phyloP scores from a whole-genome alignment of 2,329 filamentous ascomycete genomes.

The Zymoseptoria pseudotritici region DNA sequence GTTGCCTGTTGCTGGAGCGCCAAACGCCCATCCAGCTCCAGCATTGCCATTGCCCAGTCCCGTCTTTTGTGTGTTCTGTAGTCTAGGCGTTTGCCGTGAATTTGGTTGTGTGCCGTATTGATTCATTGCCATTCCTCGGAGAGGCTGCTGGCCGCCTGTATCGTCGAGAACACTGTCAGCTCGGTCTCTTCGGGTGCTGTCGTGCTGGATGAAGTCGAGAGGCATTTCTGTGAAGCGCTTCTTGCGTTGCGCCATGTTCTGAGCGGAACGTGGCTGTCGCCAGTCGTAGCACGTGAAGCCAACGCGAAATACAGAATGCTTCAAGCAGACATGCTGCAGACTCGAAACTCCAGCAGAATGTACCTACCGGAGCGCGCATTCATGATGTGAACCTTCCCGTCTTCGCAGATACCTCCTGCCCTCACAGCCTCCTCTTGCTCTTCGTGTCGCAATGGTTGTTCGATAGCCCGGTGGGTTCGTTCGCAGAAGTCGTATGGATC shows the following conservation, averaged over 20 bases:
- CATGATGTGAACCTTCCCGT: conserved; percentile 2
- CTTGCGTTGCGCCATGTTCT: not conserved
- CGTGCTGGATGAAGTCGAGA: not conserved
- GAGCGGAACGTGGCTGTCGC: not conserved
- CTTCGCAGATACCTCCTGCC: not conserved
- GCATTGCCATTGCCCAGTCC: conserved; percentile 40
- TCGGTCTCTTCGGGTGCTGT: not conserved
- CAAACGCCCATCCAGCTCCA: conserved; percentile 49
- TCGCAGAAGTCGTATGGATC: not conserved
- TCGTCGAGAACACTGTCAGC: conserved; percentile 15
- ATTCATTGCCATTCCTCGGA: conserved; percentile 46
- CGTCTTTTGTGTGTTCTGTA: conserved; percentile 28
- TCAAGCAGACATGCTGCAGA: not conserved
- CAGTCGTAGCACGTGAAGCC: not conserved
- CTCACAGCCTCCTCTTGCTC: not conserved
- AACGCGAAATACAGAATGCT: not conserved
- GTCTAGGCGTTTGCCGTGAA: conserved; percentile 20
- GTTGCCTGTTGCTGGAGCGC: conserved; percentile 46
- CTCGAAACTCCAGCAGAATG: not conserved
- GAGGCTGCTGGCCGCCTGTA: conserved; percentile 30
- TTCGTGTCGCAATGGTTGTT: not conserved
- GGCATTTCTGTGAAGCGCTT: not conserved
- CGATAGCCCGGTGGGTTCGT: not conserved
- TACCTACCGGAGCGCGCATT: conserved; percentile 5
- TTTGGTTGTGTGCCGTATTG: conserved; percentile 38